Evolutionary conservation across 345 rosid species (phyloP), one percentile per base, ranked within the genome.

Genomic region (Melaleuca alternifolia): DNA sequence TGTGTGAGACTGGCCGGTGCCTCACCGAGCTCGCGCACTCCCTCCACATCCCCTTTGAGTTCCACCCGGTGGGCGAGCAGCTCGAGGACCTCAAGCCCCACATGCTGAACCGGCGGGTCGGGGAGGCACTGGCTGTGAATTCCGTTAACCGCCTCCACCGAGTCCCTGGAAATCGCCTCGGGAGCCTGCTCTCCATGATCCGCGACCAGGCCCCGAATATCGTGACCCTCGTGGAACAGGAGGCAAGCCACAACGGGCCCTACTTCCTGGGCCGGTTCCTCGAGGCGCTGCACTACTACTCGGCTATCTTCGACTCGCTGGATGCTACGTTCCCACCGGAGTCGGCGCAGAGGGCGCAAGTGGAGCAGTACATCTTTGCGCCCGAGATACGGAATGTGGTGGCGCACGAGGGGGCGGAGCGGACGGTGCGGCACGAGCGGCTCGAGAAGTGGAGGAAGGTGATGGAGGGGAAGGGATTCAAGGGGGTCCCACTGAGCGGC

Each of bases 161-260:
- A 2, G 94, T 93, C 88, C 94, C 92, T 0, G 92, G 91, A 6
- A 89, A 90, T 51, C 89, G 87, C 84, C 90, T 93, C 1, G 95
- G 94, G 30, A 88, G 82, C 85, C 83, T 94, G 16, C 81, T 94
- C 59, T 93, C 90, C 28, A 92, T 92, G 93, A 93, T 94, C 77
- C 86, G 95, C 9, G 94, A 94, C 85, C 96, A 94, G 90, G 95
- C 96, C 4, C 95, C 95, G 23, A 94, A 93, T 82, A 92, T 93
- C 2, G 92, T 94, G 11, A 93, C 94, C 51, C 51, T 94, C n/a
- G 94, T 92, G 21, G 95, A 94, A 83, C 88, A 93, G 89, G 96
- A 94, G 89, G 94, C 96, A 2, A 93, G 94, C 90, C 96, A 93
- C 83, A 93, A 94, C 12, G 94, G 94, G 15, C 94, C 92, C 23